Conservation (phyloP, 345 rosid species). For the Limnanthes douglasii region DNA sequence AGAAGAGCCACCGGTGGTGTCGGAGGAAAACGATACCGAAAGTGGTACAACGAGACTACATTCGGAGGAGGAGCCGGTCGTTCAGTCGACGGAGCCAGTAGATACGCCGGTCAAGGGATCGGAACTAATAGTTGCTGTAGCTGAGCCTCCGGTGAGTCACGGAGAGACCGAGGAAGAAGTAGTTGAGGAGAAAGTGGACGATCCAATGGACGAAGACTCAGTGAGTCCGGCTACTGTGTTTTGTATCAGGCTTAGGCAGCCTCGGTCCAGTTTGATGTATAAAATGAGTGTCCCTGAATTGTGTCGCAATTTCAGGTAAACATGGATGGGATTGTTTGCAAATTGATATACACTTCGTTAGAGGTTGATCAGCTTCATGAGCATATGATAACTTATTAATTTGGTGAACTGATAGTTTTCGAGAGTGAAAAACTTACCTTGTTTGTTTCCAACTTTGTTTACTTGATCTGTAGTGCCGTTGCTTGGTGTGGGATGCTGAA, state of each 20-base stretch:
- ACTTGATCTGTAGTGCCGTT: slow-evolving; percentile 48
- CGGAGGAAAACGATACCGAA: slow-evolving; percentile 6
- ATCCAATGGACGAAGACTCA: slow-evolving; percentile 68
- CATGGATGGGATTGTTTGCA: not conserved
- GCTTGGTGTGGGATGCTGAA: slow-evolving; percentile 99
- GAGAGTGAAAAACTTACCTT: no score
- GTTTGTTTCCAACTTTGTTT: not conserved
- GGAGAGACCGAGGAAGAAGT: slow-evolving; percentile 9
- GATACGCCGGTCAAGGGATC: not conserved
- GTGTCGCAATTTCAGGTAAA: slow-evolving; percentile 82
- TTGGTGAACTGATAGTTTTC: no score
- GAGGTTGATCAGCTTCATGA: no score
- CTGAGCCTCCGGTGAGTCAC: slow-evolving; percentile 7
- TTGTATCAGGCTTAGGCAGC: slow-evolving; percentile 76
- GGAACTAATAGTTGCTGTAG: no score
- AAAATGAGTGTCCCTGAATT: slow-evolving; percentile 88
- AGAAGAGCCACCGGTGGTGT: slow-evolving; percentile 8
- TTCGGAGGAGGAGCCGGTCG: slow-evolving; percentile 19
- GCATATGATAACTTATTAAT: no score
- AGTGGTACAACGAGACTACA: slow-evolving; percentile 9
- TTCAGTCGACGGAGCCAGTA: slow-evolving; percentile 13
- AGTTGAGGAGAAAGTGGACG: slow-evolving; percentile 25
- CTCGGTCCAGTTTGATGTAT: slow-evolving; percentile 63
- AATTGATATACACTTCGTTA: no score
- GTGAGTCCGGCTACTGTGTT: slow-evolving; percentile 78